Conservation (phyloP, 805 yeast genomes). For the Aciculoconidium aculeatum region DNA sequence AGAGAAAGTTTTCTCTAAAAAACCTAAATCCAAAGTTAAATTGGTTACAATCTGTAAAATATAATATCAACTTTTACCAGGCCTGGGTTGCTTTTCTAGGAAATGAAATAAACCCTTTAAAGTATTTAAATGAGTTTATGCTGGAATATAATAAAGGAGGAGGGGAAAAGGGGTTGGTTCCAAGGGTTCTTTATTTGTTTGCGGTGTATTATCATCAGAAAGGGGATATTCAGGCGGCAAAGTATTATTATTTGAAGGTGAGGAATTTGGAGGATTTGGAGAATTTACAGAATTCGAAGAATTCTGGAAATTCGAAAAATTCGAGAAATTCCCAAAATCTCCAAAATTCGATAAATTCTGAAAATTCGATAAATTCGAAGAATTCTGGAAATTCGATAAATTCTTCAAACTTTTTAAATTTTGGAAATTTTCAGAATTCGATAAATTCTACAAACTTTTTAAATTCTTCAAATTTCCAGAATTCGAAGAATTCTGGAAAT, state of each 20-base stretch:
- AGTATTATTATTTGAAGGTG: conserved; percentile 33
- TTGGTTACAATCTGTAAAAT: conserved; percentile 23
- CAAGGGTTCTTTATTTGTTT: conserved; percentile 33
- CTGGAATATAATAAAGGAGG: conserved; percentile 31
- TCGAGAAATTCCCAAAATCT: too few relatives aligned
- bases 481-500: too few relatives aligned
- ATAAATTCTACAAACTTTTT: too few relatives aligned
- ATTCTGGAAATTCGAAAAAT: too few relatives aligned
- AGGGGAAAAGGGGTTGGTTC: conserved; percentile 36
- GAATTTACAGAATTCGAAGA: too few relatives aligned
- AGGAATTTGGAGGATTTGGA: conserved; percentile 20
- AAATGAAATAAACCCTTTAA: conserved; percentile 17
- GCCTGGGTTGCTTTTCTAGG: conserved; percentile 30
- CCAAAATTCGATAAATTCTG: too few relatives aligned
- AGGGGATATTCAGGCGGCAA: conserved; percentile 32
- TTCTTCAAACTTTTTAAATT: too few relatives aligned
- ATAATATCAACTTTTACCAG: conserved; percentile 29
- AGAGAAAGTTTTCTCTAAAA: conserved; percentile 12
- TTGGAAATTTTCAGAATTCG: too few relatives aligned
- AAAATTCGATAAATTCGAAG: too few relatives aligned
- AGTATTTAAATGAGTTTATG: conserved; percentile 28
- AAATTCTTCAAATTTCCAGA: too few relatives aligned
- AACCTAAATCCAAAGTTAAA: conserved; percentile 20
- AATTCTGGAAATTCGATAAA: too few relatives aligned
- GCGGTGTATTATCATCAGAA: conserved; percentile 34